These are phyloP conservation scores for Pistacia atlantica DNA, from an alignment of 345 rosid genomes.

Conservation along the genomic window DNA sequence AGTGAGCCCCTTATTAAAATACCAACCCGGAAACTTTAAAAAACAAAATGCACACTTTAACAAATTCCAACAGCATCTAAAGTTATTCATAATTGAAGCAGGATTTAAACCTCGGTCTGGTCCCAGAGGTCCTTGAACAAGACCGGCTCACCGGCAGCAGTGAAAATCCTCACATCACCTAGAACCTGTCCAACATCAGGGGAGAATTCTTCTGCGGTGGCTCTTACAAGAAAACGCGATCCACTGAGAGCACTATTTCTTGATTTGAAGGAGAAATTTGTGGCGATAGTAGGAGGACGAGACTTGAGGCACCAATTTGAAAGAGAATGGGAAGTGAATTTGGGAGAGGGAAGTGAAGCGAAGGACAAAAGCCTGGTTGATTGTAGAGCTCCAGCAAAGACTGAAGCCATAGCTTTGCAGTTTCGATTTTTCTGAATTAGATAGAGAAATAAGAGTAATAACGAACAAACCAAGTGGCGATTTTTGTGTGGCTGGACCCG, in stretches of 20 bases:
- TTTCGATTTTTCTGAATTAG: not conserved
- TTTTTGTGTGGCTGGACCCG: conserved; percentile 13
- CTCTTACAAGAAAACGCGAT: conserved; percentile 31
- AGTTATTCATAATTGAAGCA: not conserved
- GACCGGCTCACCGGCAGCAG: conserved; percentile 64
- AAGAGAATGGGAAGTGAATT: conserved; percentile 10
- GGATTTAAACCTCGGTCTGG: conserved; percentile 59
- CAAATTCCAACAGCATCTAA: too few species aligned
- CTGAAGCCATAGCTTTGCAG: conserved; percentile 25
- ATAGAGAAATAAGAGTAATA: too few species aligned
- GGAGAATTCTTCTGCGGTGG: conserved; percentile 38
- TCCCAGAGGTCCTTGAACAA: conserved; percentile 81
- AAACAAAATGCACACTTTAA: too few species aligned
- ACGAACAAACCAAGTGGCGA: not conserved
- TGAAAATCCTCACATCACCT: conserved; percentile 62
- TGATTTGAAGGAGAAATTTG: conserved; percentile 1
- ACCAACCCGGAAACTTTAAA: too few species aligned
- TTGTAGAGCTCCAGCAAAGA: conserved; percentile 29
- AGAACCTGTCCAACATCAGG: conserved; percentile 47
- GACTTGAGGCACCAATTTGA: conserved; percentile 6
- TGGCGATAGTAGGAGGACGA: not conserved
- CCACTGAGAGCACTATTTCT: not conserved
- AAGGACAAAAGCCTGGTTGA: conserved; percentile 22
- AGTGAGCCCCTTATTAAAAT: too few species aligned
- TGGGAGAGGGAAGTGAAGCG: conserved; percentile 13